Base-by-base conservation (phyloP, 192 early-diverging fungal genomes). In the Mortierella alpina region DNA sequence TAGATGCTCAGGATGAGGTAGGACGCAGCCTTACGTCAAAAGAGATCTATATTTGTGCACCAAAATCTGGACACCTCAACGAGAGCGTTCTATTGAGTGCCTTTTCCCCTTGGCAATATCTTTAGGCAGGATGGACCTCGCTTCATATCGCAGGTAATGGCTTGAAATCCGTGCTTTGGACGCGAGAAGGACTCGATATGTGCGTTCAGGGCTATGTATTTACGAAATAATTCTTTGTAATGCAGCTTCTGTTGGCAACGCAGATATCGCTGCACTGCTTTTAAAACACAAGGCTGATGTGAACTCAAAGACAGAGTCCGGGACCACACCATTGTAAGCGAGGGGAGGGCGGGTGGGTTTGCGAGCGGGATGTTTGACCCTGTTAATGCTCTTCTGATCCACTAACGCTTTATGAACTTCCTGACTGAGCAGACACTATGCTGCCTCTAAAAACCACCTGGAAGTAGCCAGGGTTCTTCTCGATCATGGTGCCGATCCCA, bases 1-100 rank as follows among this genome's bases (percentile, higher is more conserved):
- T 93, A 13, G 86, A 93, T 83, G 85, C 88, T 2, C 74, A 69
- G 10, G 96, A 97, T 72, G 83, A 89, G 58, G 95, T 84, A 83
- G 79, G 58, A 31, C 31, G 31, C 1, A 3, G 3, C 31, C 3
- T 31, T 31, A 31, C 3, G 31, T 31, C 31, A 31, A 31, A 31
- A 31, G 31, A 31, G 31, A 31, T 31, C 31, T 31, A 31, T 31
- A 3, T 31, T 31, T 31, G 31, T 31, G 31, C 31, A 3, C 31
- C 1, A 31, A 31, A 31, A 31, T 3, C 31, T 31, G 31, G 31
- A 31, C 31, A 31, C 31, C 31, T 31, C 31, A 31, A 31, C 31
- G 31, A 31, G 3, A 31, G 31, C 31, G 31, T 31, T 31, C 31
- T 31, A 31, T 31, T 31, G 31, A 3, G 31, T 1, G 31, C 31